Evolutionary conservation across 495 filamentous ascomycete genomes (phyloP).

Genomic region (Aeminium ludgeri): DNA sequence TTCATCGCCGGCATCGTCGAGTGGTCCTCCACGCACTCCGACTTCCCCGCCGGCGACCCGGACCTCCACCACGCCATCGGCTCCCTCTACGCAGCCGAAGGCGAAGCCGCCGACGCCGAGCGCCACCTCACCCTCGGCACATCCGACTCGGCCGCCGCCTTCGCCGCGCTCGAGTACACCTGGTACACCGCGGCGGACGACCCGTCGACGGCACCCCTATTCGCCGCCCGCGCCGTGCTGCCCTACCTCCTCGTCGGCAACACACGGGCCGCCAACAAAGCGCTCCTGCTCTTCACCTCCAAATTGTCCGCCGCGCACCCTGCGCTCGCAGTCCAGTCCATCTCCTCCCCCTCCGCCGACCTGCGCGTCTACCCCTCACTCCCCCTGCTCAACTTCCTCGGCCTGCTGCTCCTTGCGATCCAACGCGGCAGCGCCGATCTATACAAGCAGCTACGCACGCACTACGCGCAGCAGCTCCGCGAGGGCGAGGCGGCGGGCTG

Average conservation of each 20-base stretch:
- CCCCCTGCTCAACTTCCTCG: constrained; percentile 85
- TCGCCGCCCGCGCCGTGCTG: constrained; percentile 75
- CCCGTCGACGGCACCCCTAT: constrained; percentile 73
- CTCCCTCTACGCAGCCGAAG: constrained; percentile 69
- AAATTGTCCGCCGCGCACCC: constrained; percentile 52
- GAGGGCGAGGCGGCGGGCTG: constrained; percentile 63
- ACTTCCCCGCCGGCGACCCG: constrained; percentile 81
- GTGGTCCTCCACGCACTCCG: constrained; percentile 76
- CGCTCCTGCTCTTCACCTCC: constrained; percentile 62
- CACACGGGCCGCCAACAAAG: constrained; percentile 68
- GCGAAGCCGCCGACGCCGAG: constrained; percentile 83
- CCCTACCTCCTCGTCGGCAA: constrained; percentile 86
- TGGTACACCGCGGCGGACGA: constrained; percentile 89
- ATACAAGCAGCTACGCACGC: constrained; percentile 64
- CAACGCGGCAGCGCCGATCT: constrained; percentile 65
- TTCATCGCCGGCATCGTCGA: constrained; percentile 77
- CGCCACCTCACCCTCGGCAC: constrained; percentile 79
- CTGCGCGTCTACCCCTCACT: constrained; percentile 69
- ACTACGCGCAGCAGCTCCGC: constrained; percentile 60
- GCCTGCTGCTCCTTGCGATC: constrained; percentile 62
- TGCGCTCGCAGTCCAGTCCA: constrained; percentile 57
- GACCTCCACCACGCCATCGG: constrained; percentile 91
- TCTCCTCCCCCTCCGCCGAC: constrained; percentile 58
- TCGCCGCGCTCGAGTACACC: constrained; percentile 70
- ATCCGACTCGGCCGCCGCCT: constrained; percentile 63